Conservation (phyloP, 2,329 filamentous ascomycete genomes). For the Pseudogymnoascus destructans region DNA sequence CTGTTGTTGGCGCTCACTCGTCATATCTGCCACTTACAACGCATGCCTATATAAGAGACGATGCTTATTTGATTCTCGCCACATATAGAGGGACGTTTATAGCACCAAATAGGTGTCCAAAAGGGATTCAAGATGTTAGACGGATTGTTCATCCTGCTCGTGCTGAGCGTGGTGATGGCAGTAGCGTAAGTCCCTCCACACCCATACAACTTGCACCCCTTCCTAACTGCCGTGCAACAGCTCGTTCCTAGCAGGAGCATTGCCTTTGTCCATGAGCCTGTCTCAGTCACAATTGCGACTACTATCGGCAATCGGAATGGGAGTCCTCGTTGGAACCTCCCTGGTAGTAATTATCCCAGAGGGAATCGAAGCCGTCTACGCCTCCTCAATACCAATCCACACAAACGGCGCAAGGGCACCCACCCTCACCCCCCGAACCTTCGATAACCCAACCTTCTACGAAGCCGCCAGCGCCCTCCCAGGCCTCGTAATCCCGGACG, state of each 20-base stretch:
- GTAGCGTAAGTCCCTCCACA: slow-evolving; percentile 35
- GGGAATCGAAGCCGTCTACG: slow-evolving; percentile 81
- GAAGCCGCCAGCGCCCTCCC: slow-evolving; percentile 9
- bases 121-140: slow-evolving; percentile 25
- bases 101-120: not conserved
- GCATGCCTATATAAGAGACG: not conserved
- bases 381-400: slow-evolving; percentile 30
- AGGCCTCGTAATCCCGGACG: slow-evolving; percentile 11
- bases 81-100: not conserved
- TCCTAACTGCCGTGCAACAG: slow-evolving; percentile 33
- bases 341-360: slow-evolving; percentile 97
- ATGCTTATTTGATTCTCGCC: not conserved
- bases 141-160: slow-evolving; percentile 26
- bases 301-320: slow-evolving; percentile 85
- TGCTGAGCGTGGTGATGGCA: slow-evolving; percentile 39
- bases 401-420: slow-evolving; percentile 13
- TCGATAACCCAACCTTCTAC: not conserved
- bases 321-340: slow-evolving; percentile 86
- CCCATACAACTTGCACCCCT: not conserved
- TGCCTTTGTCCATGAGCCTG: slow-evolving; percentile 79
- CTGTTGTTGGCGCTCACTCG: not conserved
- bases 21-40: not conserved
- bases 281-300: slow-evolving; percentile 77
- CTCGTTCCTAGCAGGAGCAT: slow-evolving; percentile 82
- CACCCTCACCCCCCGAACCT: not conserved